Evolutionary conservation across 2,329 filamentous ascomycete species (phyloP), one percentile per base, ranked within the genome.

Genomic region (Rachicladosporium sp.): DNA sequence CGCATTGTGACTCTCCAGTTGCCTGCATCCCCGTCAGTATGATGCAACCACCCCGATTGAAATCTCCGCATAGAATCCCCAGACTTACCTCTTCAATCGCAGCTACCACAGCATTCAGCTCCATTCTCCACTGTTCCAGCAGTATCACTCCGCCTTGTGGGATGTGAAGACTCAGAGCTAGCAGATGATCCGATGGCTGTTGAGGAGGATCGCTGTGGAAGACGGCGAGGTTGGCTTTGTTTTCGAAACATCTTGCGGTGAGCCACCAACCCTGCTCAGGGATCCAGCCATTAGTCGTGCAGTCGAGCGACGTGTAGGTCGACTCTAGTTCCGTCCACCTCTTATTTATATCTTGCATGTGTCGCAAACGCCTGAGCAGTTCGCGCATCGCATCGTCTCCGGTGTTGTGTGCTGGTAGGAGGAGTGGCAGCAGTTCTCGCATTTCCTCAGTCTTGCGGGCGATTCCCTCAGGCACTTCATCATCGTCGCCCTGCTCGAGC

Each of bases 141-240:
- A 36, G 29, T 4, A 36, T 11, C 21, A 13, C 21, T 30, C 27
- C 35, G 23, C 35, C 35, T 21, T 36, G 35, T 10, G 35, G 35
- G 7, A 36, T 27, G 11, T 30, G 31, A 12, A 36, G 29, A 8
- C 19, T 36, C n/a, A 9, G 11, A 7, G 35, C 19, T 13, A 30
- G 23, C 7, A 36, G n/a, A 7, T 30, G 15, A 19, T 19, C 15
- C 15, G 15, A 13, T 12, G 21, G 9, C 8, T 36, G 7, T n/a
- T 11, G 4, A 4, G 27, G 10, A 10, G 12, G 35, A 27, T 8
- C 6, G 9, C 23, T 4, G 4, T 13, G 21, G 10, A 36, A 29
- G 8, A 21, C 12, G 10, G 29, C 23, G 9, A 29, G 9, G 3
- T n/a, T 12, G 9, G 35, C 35, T 12, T 30, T 12, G 11, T 36